Base-by-base conservation (phyloP, 352 stramenopile species). In the Phytophthora agathidicida region DNA sequence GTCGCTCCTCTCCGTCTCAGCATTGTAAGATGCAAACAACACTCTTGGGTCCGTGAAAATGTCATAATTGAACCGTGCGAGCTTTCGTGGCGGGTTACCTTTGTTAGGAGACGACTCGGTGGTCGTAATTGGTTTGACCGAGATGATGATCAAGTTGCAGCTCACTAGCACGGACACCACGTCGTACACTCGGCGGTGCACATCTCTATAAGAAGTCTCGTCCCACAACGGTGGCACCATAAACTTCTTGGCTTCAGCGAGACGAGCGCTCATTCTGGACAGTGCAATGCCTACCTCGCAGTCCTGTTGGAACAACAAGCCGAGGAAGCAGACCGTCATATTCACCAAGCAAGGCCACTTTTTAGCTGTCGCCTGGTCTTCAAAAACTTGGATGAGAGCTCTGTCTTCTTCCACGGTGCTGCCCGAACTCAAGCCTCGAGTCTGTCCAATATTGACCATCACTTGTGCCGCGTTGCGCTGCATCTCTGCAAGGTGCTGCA, bases 141-240 rank as follows among this genome's bases (percentile, higher is more conserved):
- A 72, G 30, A 24, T 71, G 28, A 55, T 41, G 7, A 92, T 63
- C 26, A 89, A 45, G 39, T 77, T 79, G 58, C 83, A 83, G 45
- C 57, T 80, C 3, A 47, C 64, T 30, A 92, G 66, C 20, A 92
- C 77, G 0, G 80, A 80, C 23, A 86, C 79, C 20, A 89, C 76
- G 24, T 89, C 80, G 41, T 92, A 92, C 16, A 92, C 56, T 1
- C 82, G 80, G 3, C 82, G 80, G 43, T 79, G 78, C 10, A 80
- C 66, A 46, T 89, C 80, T 24, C 45, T 57, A 13, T 68, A 58
- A 14, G 73, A 30, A 20, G 32, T 58, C 22, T 65, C 67, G 11
- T 35, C 57, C 39, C 28, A 65, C 37, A 50, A 63, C 10, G 13
- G 46, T 16, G 65, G 51, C 23, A 63, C 22, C 37, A 72, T 63